Conservation (phyloP, 352 stramenopile genomes). For the Phytopythium vexans region DNA sequence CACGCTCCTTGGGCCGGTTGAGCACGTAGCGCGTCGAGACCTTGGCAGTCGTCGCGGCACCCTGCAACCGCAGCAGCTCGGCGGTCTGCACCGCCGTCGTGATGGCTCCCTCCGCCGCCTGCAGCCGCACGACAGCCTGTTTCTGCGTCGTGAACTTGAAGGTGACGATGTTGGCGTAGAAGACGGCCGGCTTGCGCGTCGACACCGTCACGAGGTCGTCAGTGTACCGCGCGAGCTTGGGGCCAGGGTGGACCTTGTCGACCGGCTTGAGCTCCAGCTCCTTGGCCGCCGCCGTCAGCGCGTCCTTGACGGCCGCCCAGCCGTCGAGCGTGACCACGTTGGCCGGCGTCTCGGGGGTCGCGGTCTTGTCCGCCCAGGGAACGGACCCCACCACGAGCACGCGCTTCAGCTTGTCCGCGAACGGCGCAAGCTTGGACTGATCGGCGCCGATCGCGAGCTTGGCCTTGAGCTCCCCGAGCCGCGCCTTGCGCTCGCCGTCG, state of each 20-base stretch:
- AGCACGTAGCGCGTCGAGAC: constrained; percentile 70
- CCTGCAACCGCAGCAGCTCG: constrained; percentile 67
- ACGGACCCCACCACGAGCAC: constrained; percentile 45
- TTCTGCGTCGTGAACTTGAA: constrained; percentile 76
- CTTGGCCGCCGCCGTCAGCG: constrained; percentile 35
- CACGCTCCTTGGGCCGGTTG: constrained; percentile 44
- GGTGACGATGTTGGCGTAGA: constrained; percentile 80
- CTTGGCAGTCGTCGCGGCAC: constrained; percentile 50
- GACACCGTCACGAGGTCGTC: constrained; percentile 76
- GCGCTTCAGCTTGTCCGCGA: constrained; percentile 21
- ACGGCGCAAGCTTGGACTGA: constrained; percentile 18
- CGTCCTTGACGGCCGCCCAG: constrained; percentile 31
- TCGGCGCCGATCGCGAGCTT: constrained; percentile 56
- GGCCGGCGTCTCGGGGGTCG: constrained; percentile 2
- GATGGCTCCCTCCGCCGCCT: constrained; percentile 66
- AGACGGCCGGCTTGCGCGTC: constrained; percentile 68
- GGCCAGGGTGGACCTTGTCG: constrained; percentile 40
- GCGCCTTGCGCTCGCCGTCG: constrained; percentile 44
- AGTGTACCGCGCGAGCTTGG: constrained; percentile 62
- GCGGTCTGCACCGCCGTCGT: constrained; percentile 68
- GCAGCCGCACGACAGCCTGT: constrained; percentile 55
- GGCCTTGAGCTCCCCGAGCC: constrained; percentile 62
- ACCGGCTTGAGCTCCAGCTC: constrained; percentile 42
- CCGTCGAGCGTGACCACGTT: constrained; percentile 17
- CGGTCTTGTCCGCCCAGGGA: constrained; percentile 31